Conservation (phyloP, 495 filamentous ascomycete genomes). For the Neurospora tetraspora region DNA sequence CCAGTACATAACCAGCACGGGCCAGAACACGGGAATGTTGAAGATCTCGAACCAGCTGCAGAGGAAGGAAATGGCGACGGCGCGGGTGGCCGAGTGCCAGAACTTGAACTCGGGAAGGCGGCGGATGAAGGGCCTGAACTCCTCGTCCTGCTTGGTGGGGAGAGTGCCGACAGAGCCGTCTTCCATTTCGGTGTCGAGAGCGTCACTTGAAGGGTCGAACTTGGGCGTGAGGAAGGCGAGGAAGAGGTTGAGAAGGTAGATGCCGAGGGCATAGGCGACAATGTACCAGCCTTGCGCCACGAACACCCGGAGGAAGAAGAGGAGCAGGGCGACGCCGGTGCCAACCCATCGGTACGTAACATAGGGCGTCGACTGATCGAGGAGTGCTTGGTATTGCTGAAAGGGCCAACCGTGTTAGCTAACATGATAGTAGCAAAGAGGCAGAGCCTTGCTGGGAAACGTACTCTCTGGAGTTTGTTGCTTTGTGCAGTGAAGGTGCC, state of each 20-base stretch:
- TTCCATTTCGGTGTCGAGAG: slow-evolving; percentile 85
- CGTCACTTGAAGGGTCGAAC: slow-evolving; percentile 94
- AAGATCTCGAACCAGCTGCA: slow-evolving; percentile 92
- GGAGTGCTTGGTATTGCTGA: slow-evolving; percentile 88
- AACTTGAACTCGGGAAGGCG: slow-evolving; percentile 98
- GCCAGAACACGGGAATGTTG: slow-evolving; percentile 98
- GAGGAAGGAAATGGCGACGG: slow-evolving; percentile 70
- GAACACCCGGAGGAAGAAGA: slow-evolving; percentile 85
- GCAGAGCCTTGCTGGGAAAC: slow-evolving; percentile 2
- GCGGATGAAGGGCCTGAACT: slow-evolving; percentile 94
- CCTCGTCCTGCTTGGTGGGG: slow-evolving; percentile 89
- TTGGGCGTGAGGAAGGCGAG: slow-evolving; percentile 97
- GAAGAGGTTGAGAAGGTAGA: slow-evolving; percentile 99
- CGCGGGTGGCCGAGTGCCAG: slow-evolving; percentile 90
- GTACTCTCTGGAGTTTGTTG: slow-evolving; percentile 32
- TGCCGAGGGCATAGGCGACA: slow-evolving; percentile 93
- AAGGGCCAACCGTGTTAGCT: background rate
- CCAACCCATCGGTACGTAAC: slow-evolving; percentile 80
- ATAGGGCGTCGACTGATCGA: slow-evolving; percentile 86
- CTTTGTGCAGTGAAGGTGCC: slow-evolving; percentile 21
- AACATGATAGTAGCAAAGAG: slow-evolving; percentile 1
- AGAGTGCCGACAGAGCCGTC: slow-evolving; percentile 71
- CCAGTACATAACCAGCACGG: slow-evolving; percentile 96
- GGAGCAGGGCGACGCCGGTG: slow-evolving; percentile 58
- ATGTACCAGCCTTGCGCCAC: slow-evolving; percentile 97